Evolutionary conservation across 345 rosid species (phyloP).

Genomic region (Hibiscus trionum): DNA sequence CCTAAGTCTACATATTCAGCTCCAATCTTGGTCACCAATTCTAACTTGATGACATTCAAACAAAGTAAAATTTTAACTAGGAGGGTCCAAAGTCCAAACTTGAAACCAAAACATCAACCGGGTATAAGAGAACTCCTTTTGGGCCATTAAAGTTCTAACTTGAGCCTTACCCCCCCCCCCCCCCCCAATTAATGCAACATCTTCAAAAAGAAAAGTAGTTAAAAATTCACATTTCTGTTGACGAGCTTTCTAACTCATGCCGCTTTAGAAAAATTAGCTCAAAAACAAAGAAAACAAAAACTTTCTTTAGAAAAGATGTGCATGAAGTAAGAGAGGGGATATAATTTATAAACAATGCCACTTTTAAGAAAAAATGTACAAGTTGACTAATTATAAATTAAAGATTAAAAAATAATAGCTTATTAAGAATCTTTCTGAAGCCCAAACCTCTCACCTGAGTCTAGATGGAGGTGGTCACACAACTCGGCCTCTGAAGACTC

Average conservation of each 20-base stretch:
- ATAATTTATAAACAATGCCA: not conserved
- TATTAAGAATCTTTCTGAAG: not conserved
- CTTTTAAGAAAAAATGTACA: not conserved
- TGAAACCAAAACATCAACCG: not conserved
- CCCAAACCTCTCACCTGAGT: constrained; percentile 17
- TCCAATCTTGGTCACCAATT: not conserved
- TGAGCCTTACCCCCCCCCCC: not conserved
- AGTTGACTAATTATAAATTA: not conserved
- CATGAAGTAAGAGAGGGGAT: not conserved
- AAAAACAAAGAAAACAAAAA: not conserved
- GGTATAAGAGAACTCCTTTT: not conserved
- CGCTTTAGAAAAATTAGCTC: not conserved
- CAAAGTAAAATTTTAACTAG: not conserved
- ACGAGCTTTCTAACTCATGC: not conserved
- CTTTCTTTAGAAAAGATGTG: not conserved
- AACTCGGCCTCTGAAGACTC: constrained; percentile 21
- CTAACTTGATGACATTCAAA: not conserved
- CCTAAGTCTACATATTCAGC: not conserved
- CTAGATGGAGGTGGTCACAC: constrained; percentile 2
- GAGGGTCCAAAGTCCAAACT: constrained; percentile 10
- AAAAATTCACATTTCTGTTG: not conserved
- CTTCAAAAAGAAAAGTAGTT: not conserved
- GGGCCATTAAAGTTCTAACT: constrained; percentile 2
- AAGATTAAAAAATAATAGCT: not conserved
- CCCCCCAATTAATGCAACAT: constrained; percentile 5